Conservation (phyloP, 2,329 filamentous ascomycete species). For the Monascus ruber region DNA sequence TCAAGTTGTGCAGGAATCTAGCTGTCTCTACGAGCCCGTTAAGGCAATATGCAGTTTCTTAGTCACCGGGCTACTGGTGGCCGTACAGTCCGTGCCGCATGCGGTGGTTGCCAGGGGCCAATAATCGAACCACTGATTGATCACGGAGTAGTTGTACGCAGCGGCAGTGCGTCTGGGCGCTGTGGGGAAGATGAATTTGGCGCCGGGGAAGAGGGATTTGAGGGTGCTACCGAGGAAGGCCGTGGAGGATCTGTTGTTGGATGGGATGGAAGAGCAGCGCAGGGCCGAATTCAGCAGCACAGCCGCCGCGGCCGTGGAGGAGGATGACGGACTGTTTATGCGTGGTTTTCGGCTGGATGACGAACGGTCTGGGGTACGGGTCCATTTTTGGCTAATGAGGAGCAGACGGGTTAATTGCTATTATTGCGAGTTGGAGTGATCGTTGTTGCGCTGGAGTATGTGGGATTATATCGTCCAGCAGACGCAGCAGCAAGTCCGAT, state of each 20-base stretch:
- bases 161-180: constrained; percentile 33
- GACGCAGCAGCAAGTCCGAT: too few relatives aligned
- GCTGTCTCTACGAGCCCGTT: constrained; percentile 35
- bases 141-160: constrained; percentile 27
- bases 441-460: too few relatives aligned
- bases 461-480: too few relatives aligned
- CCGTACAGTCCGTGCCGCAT: constrained; percentile 1
- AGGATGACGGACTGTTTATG: constrained; percentile 39
- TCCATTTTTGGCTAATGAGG: neutral
- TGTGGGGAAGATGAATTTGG: constrained; percentile 42
- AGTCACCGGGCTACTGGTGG: constrained; percentile 8
- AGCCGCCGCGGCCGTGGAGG: constrained; percentile 41
- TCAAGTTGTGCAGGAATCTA: constrained; percentile 27
- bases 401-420: too few relatives aligned
- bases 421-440: too few relatives aligned
- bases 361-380: constrained; percentile 2
- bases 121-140: constrained; percentile 39
- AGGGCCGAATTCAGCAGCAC: constrained; percentile 29
- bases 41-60: neutral
- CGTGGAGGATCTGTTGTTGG: constrained; percentile 1
- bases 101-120: constrained; percentile 13
- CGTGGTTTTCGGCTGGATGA: constrained; percentile 1
- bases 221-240: constrained; percentile 1
- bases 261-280: constrained; percentile 25
- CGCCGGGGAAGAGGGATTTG: constrained; percentile 23